A percentile compares a stretch with the other conserved stretches of the same genome.
Conservation (phyloP, 2,329 filamentous ascomycete species). For the Purpureocillium takamizusanense region DNA sequence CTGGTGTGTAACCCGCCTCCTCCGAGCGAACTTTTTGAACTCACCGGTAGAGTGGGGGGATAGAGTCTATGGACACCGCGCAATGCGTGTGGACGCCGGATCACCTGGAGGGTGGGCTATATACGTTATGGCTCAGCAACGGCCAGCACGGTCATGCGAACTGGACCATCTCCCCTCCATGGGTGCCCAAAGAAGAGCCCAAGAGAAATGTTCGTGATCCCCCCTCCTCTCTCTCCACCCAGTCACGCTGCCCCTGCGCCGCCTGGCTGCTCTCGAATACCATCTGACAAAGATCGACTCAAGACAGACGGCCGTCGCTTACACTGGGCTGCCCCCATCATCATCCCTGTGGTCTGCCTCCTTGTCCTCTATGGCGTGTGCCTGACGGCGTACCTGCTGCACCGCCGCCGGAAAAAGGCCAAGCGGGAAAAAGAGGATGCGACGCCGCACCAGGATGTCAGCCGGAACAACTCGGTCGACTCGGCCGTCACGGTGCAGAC, state of each 20-base stretch:
- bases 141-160: slow-evolving; percentile 11
- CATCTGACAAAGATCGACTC: slow-evolving; percentile 5
- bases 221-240: not conserved
- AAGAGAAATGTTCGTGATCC: slow-evolving; percentile 1
- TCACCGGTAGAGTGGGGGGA: slow-evolving; percentile 3
- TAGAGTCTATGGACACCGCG: slow-evolving; percentile 15
- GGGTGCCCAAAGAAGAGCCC: slow-evolving; percentile 17
- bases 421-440: slow-evolving; percentile 10
- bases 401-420: slow-evolving; percentile 15
- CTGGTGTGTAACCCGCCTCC: slow-evolving; percentile 12
- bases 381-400: slow-evolving; percentile 17
- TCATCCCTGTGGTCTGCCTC: slow-evolving; percentile 19
- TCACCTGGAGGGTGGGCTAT: slow-evolving; percentile 15
- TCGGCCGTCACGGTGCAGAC: slow-evolving; percentile 13
- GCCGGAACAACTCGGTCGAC: slow-evolving; percentile 13
- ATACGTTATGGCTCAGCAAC: slow-evolving; percentile 19
- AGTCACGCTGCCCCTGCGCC: not conserved
- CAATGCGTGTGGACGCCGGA: slow-evolving; percentile 20
- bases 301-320: slow-evolving; percentile 11
- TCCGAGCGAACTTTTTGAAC: slow-evolving; percentile 1
- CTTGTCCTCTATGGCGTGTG: slow-evolving; percentile 18
- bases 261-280: too few relatives aligned
- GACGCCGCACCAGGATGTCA: slow-evolving; percentile 7
- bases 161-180: slow-evolving; percentile 22
- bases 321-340: slow-evolving; percentile 18